Conservation (phyloP, 139 green algal genomes). For the Chlamydomonas incerta region DNA sequence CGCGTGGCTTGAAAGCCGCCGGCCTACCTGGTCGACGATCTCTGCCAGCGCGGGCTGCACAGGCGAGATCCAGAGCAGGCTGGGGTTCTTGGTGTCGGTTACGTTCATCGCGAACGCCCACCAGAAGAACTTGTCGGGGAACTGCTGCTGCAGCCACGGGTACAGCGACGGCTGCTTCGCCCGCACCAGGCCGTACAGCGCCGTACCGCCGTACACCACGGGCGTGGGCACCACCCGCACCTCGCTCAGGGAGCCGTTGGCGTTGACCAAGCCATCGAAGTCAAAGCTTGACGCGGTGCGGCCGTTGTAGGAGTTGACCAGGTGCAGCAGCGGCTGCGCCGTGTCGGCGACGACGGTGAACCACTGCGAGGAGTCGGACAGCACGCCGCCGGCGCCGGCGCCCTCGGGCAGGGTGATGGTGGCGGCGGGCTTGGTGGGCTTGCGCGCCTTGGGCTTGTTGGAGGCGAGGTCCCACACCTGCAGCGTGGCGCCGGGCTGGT, state of each 20-base stretch:
- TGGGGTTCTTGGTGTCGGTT: not conserved
- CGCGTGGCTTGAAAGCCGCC: too few relatives aligned
- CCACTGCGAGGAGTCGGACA: not conserved
- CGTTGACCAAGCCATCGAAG: not conserved
- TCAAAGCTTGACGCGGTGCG: not conserved
- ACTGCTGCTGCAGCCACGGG: not conserved
- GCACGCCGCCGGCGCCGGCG: not conserved
- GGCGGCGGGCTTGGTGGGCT: not conserved
- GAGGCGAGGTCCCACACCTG: conserved; percentile 4
- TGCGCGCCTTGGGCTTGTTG: not conserved
- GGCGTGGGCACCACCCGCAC: conserved; percentile 14
- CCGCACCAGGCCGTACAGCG: conserved; percentile 11
- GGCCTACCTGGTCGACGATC: not conserved
- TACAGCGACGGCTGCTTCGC: not conserved
- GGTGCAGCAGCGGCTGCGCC: not conserved
- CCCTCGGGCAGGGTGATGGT: not conserved
- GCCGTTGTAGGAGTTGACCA: not conserved
- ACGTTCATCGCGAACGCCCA: conserved; percentile 26
- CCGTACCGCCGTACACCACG: not conserved
- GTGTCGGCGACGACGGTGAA: not conserved
- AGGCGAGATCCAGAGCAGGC: not conserved
- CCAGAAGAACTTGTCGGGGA: conserved; percentile 18
- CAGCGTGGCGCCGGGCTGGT: not conserved
- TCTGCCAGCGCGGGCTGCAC: not conserved
- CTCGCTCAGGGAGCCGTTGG: not conserved